Conservation (phyloP, 257 asterid genomes). For the Coffea canephora region DNA sequence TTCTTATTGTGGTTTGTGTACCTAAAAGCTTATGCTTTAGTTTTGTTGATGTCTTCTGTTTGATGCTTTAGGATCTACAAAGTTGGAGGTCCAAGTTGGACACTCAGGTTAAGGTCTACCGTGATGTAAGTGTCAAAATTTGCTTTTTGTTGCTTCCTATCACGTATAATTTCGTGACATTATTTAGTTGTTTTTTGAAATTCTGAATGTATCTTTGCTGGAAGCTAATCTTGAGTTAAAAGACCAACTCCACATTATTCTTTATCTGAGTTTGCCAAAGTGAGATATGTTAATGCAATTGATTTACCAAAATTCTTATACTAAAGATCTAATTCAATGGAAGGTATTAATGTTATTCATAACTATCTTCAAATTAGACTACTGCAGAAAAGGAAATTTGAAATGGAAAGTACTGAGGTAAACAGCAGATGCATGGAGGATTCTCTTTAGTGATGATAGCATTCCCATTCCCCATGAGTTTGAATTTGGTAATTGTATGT, state of each 20-base stretch:
- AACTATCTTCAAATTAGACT: background rate
- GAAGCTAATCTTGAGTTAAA: background rate
- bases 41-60: background rate
- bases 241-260: background rate
- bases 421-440: background rate
- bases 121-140: slow-evolving; percentile 47
- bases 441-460: background rate
- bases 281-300: background rate
- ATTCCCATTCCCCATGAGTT: background rate
- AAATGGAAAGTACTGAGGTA: background rate
- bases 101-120: slow-evolving; percentile 76
- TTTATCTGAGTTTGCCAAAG: background rate
- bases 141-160: background rate
- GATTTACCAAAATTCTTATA: background rate
- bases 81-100: slow-evolving; percentile 85
- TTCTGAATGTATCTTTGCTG: background rate
- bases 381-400: background rate
- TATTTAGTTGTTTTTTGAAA: background rate
- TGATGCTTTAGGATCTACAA: slow-evolving; percentile 65
- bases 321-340: background rate
- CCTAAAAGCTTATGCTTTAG: background rate
- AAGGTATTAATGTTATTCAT: background rate
- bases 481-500: background rate
- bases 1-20: background rate
- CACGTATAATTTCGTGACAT: background rate